These are phyloP conservation scores for Penicillium fimorum DNA, from an alignment of 495 filamentous ascomycete genomes.

Conservation along the genomic window DNA sequence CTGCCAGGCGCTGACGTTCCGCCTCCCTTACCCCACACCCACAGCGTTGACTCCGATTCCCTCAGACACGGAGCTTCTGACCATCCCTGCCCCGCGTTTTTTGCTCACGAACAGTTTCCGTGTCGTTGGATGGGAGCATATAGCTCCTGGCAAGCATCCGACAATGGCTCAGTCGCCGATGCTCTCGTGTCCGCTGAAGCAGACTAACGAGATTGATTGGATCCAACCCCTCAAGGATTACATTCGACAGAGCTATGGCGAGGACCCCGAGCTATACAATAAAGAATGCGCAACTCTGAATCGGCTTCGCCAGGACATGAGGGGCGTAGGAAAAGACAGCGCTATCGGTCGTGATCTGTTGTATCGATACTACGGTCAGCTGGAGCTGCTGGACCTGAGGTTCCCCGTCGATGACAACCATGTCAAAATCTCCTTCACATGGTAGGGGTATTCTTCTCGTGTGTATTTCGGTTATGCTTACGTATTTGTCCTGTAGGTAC, in stretches of 20 bases:
- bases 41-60: constrained; percentile 25
- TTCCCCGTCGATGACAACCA: constrained; percentile 98
- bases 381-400: constrained; percentile 89
- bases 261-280: constrained; percentile 90
- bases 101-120: constrained; percentile 8
- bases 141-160: constrained; percentile 35
- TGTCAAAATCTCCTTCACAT: constrained; percentile 98
- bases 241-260: constrained; percentile 89
- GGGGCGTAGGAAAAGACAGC: constrained; percentile 95
- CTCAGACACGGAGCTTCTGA: constrained; percentile 17
- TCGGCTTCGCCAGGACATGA: constrained; percentile 97
- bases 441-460: constrained; percentile 53
- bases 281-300: constrained; percentile 96
- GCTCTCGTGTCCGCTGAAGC: constrained; percentile 91
- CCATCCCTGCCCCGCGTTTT: constrained; percentile 15
- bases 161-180: constrained; percentile 81
- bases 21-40: constrained; percentile 34
- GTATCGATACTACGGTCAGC: constrained; percentile 96
- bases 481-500: constrained; percentile 61
- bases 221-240: constrained; percentile 88
- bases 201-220: constrained; percentile 99
- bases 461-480: neutral
- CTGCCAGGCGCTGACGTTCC: constrained; percentile 26
- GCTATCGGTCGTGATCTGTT: constrained; percentile 89
- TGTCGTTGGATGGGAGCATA: constrained; percentile 40